Evolutionary conservation across 495 filamentous ascomycete genomes (phyloP).

Genomic region (Oidiodendron maius): DNA sequence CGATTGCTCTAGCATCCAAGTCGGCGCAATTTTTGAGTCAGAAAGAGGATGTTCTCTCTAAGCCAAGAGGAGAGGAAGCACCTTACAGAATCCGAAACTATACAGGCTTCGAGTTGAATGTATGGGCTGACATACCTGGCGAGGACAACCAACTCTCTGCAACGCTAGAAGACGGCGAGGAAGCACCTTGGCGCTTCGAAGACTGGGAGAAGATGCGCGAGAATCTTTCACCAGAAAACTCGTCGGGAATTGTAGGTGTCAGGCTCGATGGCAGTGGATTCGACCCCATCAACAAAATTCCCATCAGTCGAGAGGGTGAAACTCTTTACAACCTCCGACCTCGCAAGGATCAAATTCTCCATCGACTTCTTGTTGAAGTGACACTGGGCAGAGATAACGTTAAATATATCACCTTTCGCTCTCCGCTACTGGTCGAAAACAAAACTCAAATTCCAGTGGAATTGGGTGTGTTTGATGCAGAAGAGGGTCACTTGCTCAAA

Average conservation of each 20-base stretch:
- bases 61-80: slow-evolving; percentile 85
- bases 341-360: slow-evolving; percentile 74
- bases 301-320: slow-evolving; percentile 91
- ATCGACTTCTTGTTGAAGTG: slow-evolving; percentile 88
- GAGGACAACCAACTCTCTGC: slow-evolving; percentile 55
- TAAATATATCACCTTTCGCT: slow-evolving; percentile 95
- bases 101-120: slow-evolving; percentile 82
- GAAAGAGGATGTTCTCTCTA: slow-evolving; percentile 89
- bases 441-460: slow-evolving; percentile 95
- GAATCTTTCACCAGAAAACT: slow-evolving; percentile 76
- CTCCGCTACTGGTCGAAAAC: slow-evolving; percentile 94
- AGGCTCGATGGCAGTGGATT: slow-evolving; percentile 90
- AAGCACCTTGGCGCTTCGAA: slow-evolving; percentile 92
- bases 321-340: slow-evolving; percentile 78
- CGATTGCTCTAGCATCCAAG: slow-evolving; percentile 87
- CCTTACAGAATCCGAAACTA: slow-evolving; percentile 93
- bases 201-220: slow-evolving; percentile 92
- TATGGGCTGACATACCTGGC: slow-evolving; percentile 69
- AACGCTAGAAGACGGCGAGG: slow-evolving; percentile 84
- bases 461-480: slow-evolving; percentile 83
- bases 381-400: slow-evolving; percentile 87
- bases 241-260: slow-evolving; percentile 69
- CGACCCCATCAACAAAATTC: slow-evolving; percentile 79
- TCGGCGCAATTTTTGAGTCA: slow-evolving; percentile 84
- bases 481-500: slow-evolving; percentile 87